Evolutionary conservation across 208 protist genomes (phyloP), one percentile per base, ranked within the genome.

Genomic region (Leishmania arabica): DNA sequence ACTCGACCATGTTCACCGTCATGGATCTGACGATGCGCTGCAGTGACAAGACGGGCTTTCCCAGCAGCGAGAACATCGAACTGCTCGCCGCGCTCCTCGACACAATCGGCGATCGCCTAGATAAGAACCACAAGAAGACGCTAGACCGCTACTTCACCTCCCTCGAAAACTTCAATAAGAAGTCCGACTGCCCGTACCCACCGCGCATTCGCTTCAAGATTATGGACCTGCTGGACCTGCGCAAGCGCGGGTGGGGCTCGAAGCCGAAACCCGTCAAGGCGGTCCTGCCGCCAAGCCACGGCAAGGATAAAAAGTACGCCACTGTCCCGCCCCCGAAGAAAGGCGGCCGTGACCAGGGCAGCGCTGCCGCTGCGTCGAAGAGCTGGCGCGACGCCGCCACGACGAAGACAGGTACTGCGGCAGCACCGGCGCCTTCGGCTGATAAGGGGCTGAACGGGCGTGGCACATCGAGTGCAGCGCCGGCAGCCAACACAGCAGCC

Each of bases 191-290:
- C 79, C 84, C 89, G 27, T 98, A 95, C 79, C 88, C 92, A 3
- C 87, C 82, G 27, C 93, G 95, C 77, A 98, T 98, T 54, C 86
- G 88, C 72, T 98, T 98, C 81, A 96, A 95, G 84, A 94, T 98
- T 45, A 90, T 96, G 82, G 90, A 98, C 85, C 79, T 98, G 40
- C 84, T 96, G 42, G 95, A 98, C 68, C 88, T 98, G n/a, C 93
- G 93, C 64, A 85, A 85, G 62, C 53, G 69, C 65, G 73, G 60
- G 0, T 95, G 92, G 92, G 88, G 84, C 49, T 53, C 54, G 17
- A 89, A 89, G 78, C 34, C 79, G 37, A 89, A 91, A 80, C 56
- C 78, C 8, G 51, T 76, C 74, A 88, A 86, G 77, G 68, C 79
- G 40, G 77, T 72, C 13, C 34, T 70, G 49, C 58, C 77, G 49